Evolutionary conservation across 306 rosid species (phyloP), one percentile per base, ranked within the genome.

Genomic region (Prunus campanulata): DNA sequence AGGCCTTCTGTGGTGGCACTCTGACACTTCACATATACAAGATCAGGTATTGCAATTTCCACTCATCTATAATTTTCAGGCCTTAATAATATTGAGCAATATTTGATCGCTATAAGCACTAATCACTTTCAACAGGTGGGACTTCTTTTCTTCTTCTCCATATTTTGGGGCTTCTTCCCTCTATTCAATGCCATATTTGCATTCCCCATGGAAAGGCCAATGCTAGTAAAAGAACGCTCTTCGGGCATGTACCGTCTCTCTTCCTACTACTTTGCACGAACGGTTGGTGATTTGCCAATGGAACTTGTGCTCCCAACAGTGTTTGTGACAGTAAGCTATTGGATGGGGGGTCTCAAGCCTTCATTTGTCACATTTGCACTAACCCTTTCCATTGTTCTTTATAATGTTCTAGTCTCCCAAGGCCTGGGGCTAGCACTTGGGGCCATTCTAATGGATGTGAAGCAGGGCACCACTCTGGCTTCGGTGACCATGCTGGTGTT

Each of bases 281-380:
- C 80, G 57, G 89, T 78, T 0, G 98, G 98, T 1, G 98, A 93
- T 83, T 67, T 93, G 71, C 98, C 98, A 39, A 89, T 93, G 97
- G 98, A 93, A 80, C 93, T 93, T 22, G 90, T 93, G 4, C 98
- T 93, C 52, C 98, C 98, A 1, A 89, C 97, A 0, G 71, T 87
- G 55, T 93, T 93, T 70, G 85, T 91, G 25, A 88, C 96, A 0
- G 70, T 93, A 59, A 20, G 90, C 8, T 93, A 93, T 24, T 93
- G 98, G 98, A 93, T 90, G 93, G 92, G 98, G 6, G 97, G 97
- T 52, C 92, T 93, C 55, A 93, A 91, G 77, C 88, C 97, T 72
- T 91, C 97, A 30, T 66, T 86, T 0, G 10, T 81, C 19, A 85
- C 90, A 30, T 93, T 87, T 65, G 59, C 80, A 20, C 83, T 86